phyloP scores from a whole-genome alignment of 768 basidiomycete species.

The Mycena crocata region DNA sequence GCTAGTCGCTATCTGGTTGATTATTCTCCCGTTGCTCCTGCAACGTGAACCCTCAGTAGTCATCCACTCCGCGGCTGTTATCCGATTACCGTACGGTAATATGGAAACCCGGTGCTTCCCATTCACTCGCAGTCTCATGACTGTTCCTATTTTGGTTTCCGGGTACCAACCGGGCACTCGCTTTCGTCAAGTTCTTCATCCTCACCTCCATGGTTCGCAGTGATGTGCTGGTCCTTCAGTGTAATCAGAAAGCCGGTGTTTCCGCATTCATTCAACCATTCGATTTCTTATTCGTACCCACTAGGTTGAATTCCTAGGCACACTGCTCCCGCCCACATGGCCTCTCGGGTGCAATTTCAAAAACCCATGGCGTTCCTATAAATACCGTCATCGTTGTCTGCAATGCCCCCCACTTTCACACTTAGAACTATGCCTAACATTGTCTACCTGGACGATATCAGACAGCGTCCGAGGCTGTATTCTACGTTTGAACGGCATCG shows the following conservation, averaged over 20 bases:
- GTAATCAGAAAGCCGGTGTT: no score
- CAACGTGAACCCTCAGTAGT: no score
- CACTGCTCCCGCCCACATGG: background rate
- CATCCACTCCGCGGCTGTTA: no score
- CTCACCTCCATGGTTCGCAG: background rate
- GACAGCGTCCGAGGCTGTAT: slow-evolving; percentile 10
- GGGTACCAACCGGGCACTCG: slow-evolving; percentile 3
- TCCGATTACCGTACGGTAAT: background rate
- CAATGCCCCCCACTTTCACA: background rate
- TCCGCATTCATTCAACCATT: background rate
- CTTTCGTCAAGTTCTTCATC: background rate
- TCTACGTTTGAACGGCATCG: slow-evolving; percentile 24
- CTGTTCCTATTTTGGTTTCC: background rate
- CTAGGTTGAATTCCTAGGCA: background rate
- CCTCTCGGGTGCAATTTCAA: background rate
- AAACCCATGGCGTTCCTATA: background rate
- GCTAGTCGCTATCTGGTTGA: no score
- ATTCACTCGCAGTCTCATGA: slow-evolving; percentile 6
- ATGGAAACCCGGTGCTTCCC: background rate
- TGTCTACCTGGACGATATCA: slow-evolving; percentile 13
- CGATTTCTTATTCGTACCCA: background rate
- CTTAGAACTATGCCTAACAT: slow-evolving; percentile 8
- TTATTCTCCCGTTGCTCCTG: no score
- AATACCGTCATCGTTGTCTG: background rate
- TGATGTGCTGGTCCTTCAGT: no score